Evolutionary conservation across 768 basidiomycete genomes (phyloP), one percentile per base, ranked within the genome.

Genomic region (Boletus rubescentipes): DNA sequence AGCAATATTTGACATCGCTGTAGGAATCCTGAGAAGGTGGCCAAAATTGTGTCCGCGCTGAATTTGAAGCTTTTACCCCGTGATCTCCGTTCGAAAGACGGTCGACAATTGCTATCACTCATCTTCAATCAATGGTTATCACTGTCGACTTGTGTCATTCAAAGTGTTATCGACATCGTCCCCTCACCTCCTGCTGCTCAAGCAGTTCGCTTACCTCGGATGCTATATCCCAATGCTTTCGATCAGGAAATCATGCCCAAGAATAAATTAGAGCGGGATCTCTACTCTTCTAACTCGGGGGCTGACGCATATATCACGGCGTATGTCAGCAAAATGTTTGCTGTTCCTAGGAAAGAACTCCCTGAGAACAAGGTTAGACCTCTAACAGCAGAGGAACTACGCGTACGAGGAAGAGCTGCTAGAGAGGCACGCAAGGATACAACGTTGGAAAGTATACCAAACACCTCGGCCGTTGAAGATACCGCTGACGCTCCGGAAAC

Each of bases 311-410:
- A 73, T 52, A 77, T 93, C 12, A 82, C 86, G 15, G 96, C 87
- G 7, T 97, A 94, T 70, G 89, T 98, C 43, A 96, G 92, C 79
- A 99, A 98, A 71, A 99, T 98, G 96, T 98, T 98, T 65, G 93
- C 94, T 1, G 87, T 98, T 0, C 73, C 84, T n/a, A 73, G 70
- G 20, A 82, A 82, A 51, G 89, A 94, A 44, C 74, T 99, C 21
- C 96, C 96, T 0, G 90, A 94, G 66, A 86, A 89, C 70, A 92
- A 91, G 72, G 84, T 84, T 64, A 86, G 78, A 61, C 75, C 80
- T 16, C 62, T 91, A 43, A 91, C 88, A 0, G 88, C 90, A 0
- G 93, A 95, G 34, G 90, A 96, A 63, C 85, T 95, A 83, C 79
- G 90, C 18, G 72, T 74, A 10, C 77, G 79, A 54, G 88, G 86